phyloP scores from a whole-genome alignment of 805 yeast species.

The Candida ulmi region DNA sequence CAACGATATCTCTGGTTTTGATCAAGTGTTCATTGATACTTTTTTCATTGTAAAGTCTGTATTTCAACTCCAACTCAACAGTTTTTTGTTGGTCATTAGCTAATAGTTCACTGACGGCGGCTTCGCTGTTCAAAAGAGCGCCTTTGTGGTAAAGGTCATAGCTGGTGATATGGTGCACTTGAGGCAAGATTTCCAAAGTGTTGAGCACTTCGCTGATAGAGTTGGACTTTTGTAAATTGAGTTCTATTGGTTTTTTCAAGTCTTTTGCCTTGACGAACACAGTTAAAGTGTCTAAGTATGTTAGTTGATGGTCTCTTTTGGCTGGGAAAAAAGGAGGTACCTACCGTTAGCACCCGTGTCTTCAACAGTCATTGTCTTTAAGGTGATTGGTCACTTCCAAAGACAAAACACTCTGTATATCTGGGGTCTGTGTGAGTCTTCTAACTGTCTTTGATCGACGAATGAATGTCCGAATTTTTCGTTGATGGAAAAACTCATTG shows the following conservation, averaged over 20 bases:
- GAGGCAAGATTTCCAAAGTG: neutral
- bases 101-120: constrained; percentile 23
- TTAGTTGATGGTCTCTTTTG: too few species aligned
- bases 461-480: too few species aligned
- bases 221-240: neutral
- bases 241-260: neutral
- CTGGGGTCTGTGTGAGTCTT: too few species aligned
- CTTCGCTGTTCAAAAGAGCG: constrained; percentile 3
- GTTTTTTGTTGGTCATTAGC: constrained; percentile 18
- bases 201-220: neutral
- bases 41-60: constrained; percentile 54
- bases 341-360: neutral
- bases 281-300: neutral
- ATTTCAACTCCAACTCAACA: constrained; percentile 40
- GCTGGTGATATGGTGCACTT: constrained; percentile 1
- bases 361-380: neutral
- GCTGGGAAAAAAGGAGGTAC: too few species aligned
- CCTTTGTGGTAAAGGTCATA: neutral
- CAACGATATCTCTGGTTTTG: constrained; percentile 56
- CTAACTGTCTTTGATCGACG: too few species aligned
- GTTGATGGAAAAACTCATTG: too few species aligned
- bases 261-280: neutral
- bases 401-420: too few species aligned
- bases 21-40: constrained; percentile 57
- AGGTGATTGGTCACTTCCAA: too few species aligned